A percentile compares a stretch with the other conserved stretches of the same genome.
phyloP scores from a whole-genome alignment of 495 filamentous ascomycete species.

The Cudoniella acicularis region DNA sequence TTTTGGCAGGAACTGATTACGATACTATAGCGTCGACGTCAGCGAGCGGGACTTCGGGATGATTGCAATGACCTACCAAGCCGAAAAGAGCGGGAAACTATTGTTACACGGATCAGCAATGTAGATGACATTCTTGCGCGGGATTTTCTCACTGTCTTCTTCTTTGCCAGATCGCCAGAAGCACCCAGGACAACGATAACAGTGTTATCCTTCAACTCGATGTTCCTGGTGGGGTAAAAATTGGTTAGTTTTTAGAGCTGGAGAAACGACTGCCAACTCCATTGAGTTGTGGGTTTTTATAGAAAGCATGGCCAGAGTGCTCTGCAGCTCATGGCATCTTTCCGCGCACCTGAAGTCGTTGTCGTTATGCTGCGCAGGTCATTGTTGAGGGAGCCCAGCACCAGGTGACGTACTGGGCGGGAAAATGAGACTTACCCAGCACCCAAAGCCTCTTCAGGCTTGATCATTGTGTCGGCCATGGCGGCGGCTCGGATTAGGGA shows the following conservation, averaged over 20 bases:
- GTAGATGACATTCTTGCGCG: conserved; percentile 9
- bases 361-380: conserved; percentile 11
- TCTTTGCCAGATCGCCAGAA: conserved; percentile 97
- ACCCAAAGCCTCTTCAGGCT: conserved; percentile 54
- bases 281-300: not conserved
- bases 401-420: conserved; percentile 30
- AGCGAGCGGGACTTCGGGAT: conserved; percentile 9
- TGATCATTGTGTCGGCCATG: conserved; percentile 64
- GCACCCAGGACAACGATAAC: conserved; percentile 96
- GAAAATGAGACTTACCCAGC: conserved; percentile 58
- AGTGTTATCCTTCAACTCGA: conserved; percentile 98
- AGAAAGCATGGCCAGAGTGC: not conserved
- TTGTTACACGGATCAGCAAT: conserved; percentile 25
- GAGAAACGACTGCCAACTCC: not conserved
- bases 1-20: conserved; percentile 97
- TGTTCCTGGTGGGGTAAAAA: conserved; percentile 46
- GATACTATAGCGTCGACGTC: conserved; percentile 58
- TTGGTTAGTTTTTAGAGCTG: conserved; percentile 16
- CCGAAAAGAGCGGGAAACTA: conserved; percentile 98
- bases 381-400: not conserved
- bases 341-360: not conserved
- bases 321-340: conserved; percentile 9
- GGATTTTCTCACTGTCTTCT: conserved; percentile 81
- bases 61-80: conserved; percentile 63
- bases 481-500: conserved; percentile 17